phyloP scores from a whole-genome alignment of 192 early-diverging fungal genomes.

The Coemansia sp. region DNA sequence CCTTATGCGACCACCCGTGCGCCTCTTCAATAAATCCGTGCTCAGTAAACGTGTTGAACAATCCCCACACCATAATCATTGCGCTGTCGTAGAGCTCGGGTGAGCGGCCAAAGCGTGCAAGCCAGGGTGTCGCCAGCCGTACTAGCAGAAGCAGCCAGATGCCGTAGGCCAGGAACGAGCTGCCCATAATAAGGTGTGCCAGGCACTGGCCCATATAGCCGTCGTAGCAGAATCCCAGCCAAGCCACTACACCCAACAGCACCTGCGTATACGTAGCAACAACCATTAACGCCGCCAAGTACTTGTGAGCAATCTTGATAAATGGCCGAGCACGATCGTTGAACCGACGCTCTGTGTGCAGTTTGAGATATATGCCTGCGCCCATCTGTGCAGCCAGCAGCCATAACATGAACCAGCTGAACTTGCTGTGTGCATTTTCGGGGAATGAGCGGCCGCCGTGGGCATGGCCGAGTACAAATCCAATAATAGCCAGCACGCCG shows the following conservation, averaged over 20 bases:
- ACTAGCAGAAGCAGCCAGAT: slow-evolving; percentile 59
- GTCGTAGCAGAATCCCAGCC: slow-evolving; percentile 63
- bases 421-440: slow-evolving; percentile 65
- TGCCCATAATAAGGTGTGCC: slow-evolving; percentile 74
- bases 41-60: slow-evolving; percentile 71
- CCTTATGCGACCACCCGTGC: slow-evolving; percentile 63
- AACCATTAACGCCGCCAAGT: slow-evolving; percentile 54
- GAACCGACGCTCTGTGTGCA: slow-evolving; percentile 59
- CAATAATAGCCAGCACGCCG: slow-evolving; percentile 47
- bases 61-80: slow-evolving; percentile 65
- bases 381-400: slow-evolving; percentile 54
- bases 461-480: slow-evolving; percentile 62
- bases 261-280: slow-evolving; percentile 67
- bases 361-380: slow-evolving; percentile 61
- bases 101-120: slow-evolving; percentile 56
- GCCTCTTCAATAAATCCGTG: slow-evolving; percentile 58
- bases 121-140: slow-evolving; percentile 61
- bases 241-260: slow-evolving; percentile 64
- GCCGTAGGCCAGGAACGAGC: slow-evolving; percentile 68
- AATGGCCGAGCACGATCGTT: slow-evolving; percentile 56
- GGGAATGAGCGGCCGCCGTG: slow-evolving; percentile 63
- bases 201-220: slow-evolving; percentile 65
- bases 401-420: slow-evolving; percentile 63
- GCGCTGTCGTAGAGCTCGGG: slow-evolving; percentile 71
- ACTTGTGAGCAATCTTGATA: slow-evolving; percentile 54